Evolutionary conservation across 805 yeast species (phyloP), one percentile per base, ranked within the genome.

Genomic region (Cyberlindnera xylosilytica): DNA sequence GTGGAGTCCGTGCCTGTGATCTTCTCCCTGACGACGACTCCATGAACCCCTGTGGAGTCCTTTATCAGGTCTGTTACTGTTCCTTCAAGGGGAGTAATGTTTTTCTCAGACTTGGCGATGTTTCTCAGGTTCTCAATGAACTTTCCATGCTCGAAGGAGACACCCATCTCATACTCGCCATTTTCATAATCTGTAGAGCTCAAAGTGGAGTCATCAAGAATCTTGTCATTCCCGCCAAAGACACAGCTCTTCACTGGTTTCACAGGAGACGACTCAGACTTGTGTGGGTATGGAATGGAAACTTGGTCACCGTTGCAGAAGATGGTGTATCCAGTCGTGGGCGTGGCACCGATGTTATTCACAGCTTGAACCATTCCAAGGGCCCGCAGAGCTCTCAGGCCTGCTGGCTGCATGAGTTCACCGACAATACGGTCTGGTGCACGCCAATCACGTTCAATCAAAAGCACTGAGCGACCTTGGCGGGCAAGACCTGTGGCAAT

Each of bases 391-490:
- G 96, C 91, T 60, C 83, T 79, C 22, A 93, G 67, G n/a, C 99
- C 99, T 27, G 88, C 90, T 4, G 99, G 99, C 64, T 93, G 99
- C 75, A 93, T 74, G 57, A 93, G 74, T 63, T 93, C 99, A 31
- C 99, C 99, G 24, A 93, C 98, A 44, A 93, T 93, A 53, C 99
- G 74, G 63, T 93, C 97, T 2, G 99, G 99, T 62, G 79, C 84
- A 17, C 78, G 63, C 87, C 97, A 87, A 59, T 88, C 97, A 49
- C 97, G 76, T 61, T 93, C 99, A 15, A 84, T 70, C 12, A 72
- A 63, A 11, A 80, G 61, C 7, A 93, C 97, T 39, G 74, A 73
- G 52, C 96, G 74, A 24, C 98, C 98, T 57, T 87, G 95, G 54
- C 91, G 75, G 1, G 96, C 98, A 42, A 93, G 67, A 4, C 86